Evolutionary conservation across 2,329 filamentous ascomycete genomes (phyloP).

Genomic region (Cadophora luteo-olivacea): DNA sequence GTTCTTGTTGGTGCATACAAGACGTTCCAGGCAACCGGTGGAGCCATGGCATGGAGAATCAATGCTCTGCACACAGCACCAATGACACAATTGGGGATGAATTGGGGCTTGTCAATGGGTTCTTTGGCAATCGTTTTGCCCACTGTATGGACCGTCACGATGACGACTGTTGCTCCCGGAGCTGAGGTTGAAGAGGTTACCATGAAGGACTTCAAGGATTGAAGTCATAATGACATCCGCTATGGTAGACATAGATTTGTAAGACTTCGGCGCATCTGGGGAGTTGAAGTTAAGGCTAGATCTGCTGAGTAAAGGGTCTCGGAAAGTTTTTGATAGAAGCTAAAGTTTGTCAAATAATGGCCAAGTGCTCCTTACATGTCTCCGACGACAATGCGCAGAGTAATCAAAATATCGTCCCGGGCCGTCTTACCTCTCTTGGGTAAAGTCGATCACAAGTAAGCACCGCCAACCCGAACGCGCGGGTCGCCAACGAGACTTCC

Average conservation of each 20-base stretch:
- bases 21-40: slow-evolving; percentile 1
- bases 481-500: background rate
- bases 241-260: background rate
- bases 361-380: no score
- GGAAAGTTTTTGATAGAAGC: no score
- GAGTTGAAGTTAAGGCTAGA: no score
- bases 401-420: background rate
- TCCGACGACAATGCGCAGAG: background rate
- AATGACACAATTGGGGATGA: slow-evolving; percentile 1
- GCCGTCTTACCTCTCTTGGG: background rate
- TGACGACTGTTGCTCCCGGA: background rate
- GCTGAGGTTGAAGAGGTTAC: slow-evolving; percentile 1
- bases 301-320: no score
- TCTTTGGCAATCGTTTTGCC: background rate
- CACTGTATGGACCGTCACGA: background rate
- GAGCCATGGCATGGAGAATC: slow-evolving; percentile 10
- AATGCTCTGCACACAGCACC: background rate
- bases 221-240: background rate
- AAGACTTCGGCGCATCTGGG: no score
- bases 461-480: background rate
- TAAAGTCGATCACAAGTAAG: background rate
- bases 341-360: no score
- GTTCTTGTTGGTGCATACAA: slow-evolving; percentile 3
- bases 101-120: background rate
- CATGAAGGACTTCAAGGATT: background rate